A percentile compares a stretch with the other conserved stretches of the same genome.
Conservation (phyloP, 2,329 filamentous ascomycete species). For the Fusarium sp. region DNA sequence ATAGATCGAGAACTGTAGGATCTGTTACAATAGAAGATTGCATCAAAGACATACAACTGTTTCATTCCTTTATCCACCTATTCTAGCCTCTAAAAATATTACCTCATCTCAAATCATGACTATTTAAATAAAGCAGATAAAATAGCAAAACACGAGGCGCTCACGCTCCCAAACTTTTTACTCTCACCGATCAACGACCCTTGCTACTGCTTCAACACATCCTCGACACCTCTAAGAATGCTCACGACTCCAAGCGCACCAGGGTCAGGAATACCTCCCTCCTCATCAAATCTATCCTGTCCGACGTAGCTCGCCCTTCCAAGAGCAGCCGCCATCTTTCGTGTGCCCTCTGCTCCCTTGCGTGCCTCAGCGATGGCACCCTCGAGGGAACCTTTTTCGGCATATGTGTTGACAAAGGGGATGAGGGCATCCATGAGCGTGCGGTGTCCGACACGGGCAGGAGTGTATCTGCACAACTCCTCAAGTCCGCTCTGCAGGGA, state of each 20-base stretch:
- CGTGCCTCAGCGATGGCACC: conserved; percentile 46
- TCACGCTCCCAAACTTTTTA: neutral
- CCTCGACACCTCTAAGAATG: conserved; percentile 30
- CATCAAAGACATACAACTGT: neutral
- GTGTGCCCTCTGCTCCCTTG: conserved; percentile 71
- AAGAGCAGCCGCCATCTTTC: conserved; percentile 78
- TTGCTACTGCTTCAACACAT: neutral
- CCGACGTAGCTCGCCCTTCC: conserved; percentile 82
- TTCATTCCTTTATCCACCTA: neutral
- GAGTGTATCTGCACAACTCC: conserved; percentile 67
- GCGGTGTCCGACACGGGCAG: conserved; percentile 76
- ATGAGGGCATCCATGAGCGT: conserved; percentile 79
- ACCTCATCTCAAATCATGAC: neutral
- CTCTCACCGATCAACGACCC: neutral
- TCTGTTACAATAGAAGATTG: neutral
- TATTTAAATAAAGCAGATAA: neutral
- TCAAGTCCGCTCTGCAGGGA: conserved; percentile 33
- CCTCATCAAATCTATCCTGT: conserved; percentile 69
- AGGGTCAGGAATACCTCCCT: conserved; percentile 68
- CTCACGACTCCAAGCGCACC: conserved; percentile 60
- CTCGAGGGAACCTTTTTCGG: conserved; percentile 57
- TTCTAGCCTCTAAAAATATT: neutral
- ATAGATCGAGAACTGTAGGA: neutral
- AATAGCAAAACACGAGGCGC: neutral
- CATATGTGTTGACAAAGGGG: conserved; percentile 73